A percentile compares a stretch with the other conserved stretches of the same genome.
Evolutionary conservation across 495 filamentous ascomycete genomes (phyloP).

Genomic region (Opeltia flavorubescens): DNA sequence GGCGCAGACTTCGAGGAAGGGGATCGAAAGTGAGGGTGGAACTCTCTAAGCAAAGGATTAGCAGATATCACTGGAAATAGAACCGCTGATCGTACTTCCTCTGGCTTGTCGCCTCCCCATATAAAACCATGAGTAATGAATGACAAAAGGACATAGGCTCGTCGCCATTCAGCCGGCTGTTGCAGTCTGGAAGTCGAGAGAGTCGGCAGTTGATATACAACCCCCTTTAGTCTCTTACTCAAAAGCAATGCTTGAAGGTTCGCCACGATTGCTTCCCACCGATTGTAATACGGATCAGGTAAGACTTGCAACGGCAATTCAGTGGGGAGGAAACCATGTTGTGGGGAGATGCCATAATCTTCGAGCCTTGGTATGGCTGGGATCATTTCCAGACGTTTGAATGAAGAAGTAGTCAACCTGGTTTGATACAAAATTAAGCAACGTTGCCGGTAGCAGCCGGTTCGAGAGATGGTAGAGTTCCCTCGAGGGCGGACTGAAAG

Average conservation of each 20-base stretch:
- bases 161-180: slow-evolving; percentile 76
- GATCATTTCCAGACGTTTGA: slow-evolving; percentile 43
- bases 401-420: neutral
- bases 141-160: slow-evolving; percentile 74
- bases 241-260: slow-evolving; percentile 82
- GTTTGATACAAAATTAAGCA: too few species aligned
- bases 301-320: slow-evolving; percentile 66
- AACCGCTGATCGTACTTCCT: slow-evolving; percentile 38
- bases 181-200: slow-evolving; percentile 67
- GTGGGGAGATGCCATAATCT: slow-evolving; percentile 79
- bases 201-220: slow-evolving; percentile 65
- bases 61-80: neutral
- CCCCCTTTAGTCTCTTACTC: slow-evolving; percentile 61
- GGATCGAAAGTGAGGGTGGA: slow-evolving; percentile 71
- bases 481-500: too few species aligned
- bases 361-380: slow-evolving; percentile 62
- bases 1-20: slow-evolving; percentile 62
- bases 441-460: too few species aligned
- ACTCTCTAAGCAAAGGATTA: slow-evolving; percentile 41
- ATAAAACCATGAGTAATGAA: slow-evolving; percentile 90
- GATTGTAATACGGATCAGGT: slow-evolving; percentile 78
- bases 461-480: too few species aligned
- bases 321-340: slow-evolving; percentile 77
- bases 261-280: slow-evolving; percentile 73
- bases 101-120: slow-evolving; percentile 79